These are phyloP conservation scores for Leishmania aethiopica DNA, from an alignment of 208 protist species.

Conservation along the genomic window DNA sequence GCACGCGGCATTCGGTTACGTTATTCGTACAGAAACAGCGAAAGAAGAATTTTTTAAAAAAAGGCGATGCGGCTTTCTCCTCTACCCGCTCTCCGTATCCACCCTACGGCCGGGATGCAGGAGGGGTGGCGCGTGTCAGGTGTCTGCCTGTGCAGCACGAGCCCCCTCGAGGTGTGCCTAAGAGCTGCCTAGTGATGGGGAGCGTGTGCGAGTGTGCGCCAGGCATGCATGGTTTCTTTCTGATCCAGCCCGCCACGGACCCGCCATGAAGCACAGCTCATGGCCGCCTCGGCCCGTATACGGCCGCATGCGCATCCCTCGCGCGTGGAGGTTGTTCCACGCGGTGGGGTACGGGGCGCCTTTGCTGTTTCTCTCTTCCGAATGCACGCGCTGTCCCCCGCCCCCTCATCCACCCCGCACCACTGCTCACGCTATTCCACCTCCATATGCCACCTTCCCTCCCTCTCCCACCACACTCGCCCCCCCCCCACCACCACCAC, in stretches of 20 bases:
- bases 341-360: background rate
- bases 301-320: background rate
- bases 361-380: background rate
- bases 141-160: background rate
- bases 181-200: background rate
- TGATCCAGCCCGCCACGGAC: background rate
- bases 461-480: background rate
- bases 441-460: conserved; percentile 7
- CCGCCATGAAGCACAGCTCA: background rate
- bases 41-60: background rate
- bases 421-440: background rate
- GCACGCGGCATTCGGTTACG: background rate
- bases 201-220: background rate
- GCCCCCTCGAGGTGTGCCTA: background rate
- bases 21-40: background rate
- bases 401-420: background rate
- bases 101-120: background rate
- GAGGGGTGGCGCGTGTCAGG: background rate
- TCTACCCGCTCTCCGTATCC: too few species aligned
- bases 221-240: background rate
- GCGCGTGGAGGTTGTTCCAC: background rate
- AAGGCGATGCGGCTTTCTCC: too few species aligned
- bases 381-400: background rate
- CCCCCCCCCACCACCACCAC: background rate
- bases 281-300: background rate